These are phyloP conservation scores for Penicillium odoratum DNA, from an alignment of 495 filamentous ascomycete species.

Conservation along the genomic window DNA sequence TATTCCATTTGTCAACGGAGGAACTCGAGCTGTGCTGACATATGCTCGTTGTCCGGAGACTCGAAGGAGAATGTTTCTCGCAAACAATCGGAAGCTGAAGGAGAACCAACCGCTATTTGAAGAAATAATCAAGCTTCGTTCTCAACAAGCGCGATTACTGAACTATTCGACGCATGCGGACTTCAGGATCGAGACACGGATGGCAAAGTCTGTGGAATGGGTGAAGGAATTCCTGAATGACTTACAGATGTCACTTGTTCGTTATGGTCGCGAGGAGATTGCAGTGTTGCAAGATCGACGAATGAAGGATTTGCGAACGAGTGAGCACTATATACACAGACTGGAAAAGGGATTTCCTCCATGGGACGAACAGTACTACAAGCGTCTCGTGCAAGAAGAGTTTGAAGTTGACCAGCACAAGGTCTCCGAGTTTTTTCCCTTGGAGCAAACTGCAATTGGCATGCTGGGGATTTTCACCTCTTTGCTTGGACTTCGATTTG, in stretches of 20 bases:
- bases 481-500: not conserved
- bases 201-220: not conserved
- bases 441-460: not conserved
- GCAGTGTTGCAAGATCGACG: not conserved
- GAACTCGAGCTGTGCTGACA: not conserved
- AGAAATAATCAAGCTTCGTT: not conserved
- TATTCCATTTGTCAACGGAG: not conserved
- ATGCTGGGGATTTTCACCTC: not conserved
- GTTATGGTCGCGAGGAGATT: not conserved
- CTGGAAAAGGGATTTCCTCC: not conserved
- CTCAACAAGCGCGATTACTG: not conserved
- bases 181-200: not conserved
- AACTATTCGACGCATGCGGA: not conserved
- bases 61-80: not conserved
- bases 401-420: not conserved
- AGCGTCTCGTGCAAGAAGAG: not conserved
- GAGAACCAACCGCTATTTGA: not conserved
- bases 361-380: not conserved
- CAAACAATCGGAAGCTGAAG: not conserved
- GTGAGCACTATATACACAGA: not conserved
- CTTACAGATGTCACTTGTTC: not conserved
- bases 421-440: slow-evolving; percentile 1
- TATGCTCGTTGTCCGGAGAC: not conserved
- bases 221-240: not conserved
- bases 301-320: not conserved